Evolutionary conservation across 805 yeast species (phyloP).

Genomic region (Yamadazyma nakazawae): DNA sequence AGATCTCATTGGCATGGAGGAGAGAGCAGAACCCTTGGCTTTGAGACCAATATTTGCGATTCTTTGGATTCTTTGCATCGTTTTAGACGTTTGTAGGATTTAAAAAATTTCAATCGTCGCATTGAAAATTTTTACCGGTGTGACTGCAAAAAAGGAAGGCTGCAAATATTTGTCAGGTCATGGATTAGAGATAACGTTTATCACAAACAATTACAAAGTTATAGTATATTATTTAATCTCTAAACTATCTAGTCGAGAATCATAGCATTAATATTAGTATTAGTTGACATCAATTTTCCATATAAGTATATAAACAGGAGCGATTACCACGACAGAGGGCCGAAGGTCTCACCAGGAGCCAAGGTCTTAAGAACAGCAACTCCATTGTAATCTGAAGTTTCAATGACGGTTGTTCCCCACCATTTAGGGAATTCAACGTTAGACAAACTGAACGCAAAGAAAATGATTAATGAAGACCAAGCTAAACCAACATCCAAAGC

Average conservation of each 20-base stretch:
- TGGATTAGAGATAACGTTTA: too few species aligned
- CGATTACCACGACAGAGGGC: slow-evolving; percentile 44
- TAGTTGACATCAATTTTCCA: background rate
- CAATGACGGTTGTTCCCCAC: slow-evolving; percentile 64
- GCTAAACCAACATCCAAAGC: slow-evolving; percentile 46
- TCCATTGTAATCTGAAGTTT: slow-evolving; percentile 32
- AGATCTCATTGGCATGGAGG: background rate
- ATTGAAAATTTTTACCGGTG: slow-evolving; percentile 6
- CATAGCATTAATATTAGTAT: too few species aligned
- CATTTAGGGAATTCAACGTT: slow-evolving; percentile 33
- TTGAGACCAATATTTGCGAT: slow-evolving; percentile 1
- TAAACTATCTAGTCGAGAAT: too few species aligned
- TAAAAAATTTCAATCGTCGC: slow-evolving; percentile 1
- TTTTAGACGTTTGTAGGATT: background rate
- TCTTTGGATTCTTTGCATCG: slow-evolving; percentile 5
- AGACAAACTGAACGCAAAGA: slow-evolving; percentile 26
- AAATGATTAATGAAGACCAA: slow-evolving; percentile 36
- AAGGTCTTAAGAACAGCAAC: slow-evolving; percentile 25
- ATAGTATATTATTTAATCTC: too few species aligned
- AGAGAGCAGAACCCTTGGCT: background rate
- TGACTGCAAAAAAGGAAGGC: slow-evolving; percentile 6
- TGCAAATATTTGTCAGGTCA: background rate
- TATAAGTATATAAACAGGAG: background rate
- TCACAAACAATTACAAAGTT: too few species aligned
- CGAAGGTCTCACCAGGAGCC: slow-evolving; percentile 43